Evolutionary conservation across 2,329 filamentous ascomycete species (phyloP), one percentile per base, ranked within the genome.

Genomic region (Clonostachys rhizophaga): DNA sequence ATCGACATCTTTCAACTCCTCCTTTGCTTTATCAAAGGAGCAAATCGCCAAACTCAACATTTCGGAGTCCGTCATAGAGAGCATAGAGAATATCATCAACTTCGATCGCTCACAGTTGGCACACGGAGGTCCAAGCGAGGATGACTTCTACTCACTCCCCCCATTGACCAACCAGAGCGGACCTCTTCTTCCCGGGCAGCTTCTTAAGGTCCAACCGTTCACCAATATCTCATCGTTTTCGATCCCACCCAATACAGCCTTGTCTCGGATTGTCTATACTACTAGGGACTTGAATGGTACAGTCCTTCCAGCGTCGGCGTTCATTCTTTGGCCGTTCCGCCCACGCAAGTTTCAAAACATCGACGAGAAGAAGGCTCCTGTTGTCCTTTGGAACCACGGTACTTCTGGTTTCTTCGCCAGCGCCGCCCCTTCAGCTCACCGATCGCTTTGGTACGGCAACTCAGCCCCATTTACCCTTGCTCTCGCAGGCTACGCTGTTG

Each of bases 211-310:
- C 3, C 50, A 56, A n/a, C 24, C 49, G 17, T 42, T 56, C 1
- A 55, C 54, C 1, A 41, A 55, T 4, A 36, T 48, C 1, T 33
- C 35, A 0, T 40, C 45, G 0, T 56, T 46, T 11, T 41, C 48
- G 0, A 54, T 54, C 13, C 45, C 45, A 4, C 45, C 46, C 41
- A 44, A 43, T n/a, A 48, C 46, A 12, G 46, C 41, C 10, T n/a
- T 78, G 39, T 75, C 71, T 3, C 69, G 74, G 14, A 64, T 78
- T 49, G 47, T 74, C 8, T 78, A 72, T 55, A 67, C 66, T 14
- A 69, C 70, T 0, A 62, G 58, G n/a, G 66, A 65, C 35, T 47
- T 66, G 16, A 72, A 75, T 47, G 68, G 70, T 2, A 68, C 66
- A 4, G 49, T 62, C 1, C 50, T 76, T 5, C 75, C 74, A 1